These are phyloP conservation scores for Phaffia australis DNA, from an alignment of 768 basidiomycete genomes.

Conservation along the genomic window DNA sequence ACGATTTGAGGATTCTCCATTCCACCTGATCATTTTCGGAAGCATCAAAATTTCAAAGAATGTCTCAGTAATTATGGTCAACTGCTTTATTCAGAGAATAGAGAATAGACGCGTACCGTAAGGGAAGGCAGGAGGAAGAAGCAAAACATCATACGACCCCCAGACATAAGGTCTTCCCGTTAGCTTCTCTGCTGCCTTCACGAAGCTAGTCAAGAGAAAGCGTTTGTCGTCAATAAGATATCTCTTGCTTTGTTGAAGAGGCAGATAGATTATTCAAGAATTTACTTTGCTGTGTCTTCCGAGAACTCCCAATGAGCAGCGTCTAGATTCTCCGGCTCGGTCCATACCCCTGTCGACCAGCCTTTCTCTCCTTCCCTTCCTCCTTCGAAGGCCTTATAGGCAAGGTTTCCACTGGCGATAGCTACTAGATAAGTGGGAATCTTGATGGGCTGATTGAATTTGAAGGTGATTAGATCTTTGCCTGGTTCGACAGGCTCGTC, in stretches of 20 bases:
- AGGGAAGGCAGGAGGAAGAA: constrained; percentile 84
- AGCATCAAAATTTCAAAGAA: no score
- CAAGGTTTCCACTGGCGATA: constrained; percentile 72
- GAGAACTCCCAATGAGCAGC: constrained; percentile 76
- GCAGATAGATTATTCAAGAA: neutral
- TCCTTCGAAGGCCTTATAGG: constrained; percentile 49
- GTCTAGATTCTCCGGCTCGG: constrained; percentile 72
- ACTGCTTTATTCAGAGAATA: neutral
- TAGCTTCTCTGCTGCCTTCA: constrained; percentile 63
- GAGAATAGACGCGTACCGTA: constrained; percentile 38
- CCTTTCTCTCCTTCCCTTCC: constrained; percentile 44
- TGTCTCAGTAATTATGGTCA: neutral
- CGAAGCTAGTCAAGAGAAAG: constrained; percentile 46
- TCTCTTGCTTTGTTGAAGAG: neutral
- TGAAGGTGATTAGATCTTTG: constrained; percentile 18
- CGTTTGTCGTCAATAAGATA: neutral
- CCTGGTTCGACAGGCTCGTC: constrained; percentile 32
- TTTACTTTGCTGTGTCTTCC: constrained; percentile 66
- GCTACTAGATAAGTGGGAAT: constrained; percentile 91
- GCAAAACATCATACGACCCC: constrained; percentile 76
- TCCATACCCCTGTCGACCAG: constrained; percentile 81
- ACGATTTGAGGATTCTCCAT: constrained; percentile 28
- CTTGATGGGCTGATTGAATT: constrained; percentile 52
- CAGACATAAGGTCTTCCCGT: constrained; percentile 61
- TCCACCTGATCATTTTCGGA: constrained; percentile 10